Conservation (phyloP, 441 rosid species). For the Gossypium davidsonii region DNA sequence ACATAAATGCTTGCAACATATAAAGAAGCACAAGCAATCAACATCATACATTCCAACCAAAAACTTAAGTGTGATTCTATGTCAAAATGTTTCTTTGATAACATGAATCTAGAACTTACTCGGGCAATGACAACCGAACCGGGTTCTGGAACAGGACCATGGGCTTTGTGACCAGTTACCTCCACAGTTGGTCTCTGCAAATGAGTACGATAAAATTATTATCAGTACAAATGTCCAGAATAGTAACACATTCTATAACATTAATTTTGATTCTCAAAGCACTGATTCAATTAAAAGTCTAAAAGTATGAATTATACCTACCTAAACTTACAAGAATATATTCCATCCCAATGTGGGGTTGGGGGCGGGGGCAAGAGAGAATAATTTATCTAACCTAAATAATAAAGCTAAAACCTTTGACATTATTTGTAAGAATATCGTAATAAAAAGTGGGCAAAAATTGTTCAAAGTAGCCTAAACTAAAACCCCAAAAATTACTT, state of each 20-base stretch:
- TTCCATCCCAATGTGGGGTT: not conserved
- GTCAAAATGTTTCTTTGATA: not conserved
- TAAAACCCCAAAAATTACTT: not conserved
- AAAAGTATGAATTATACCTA: not conserved
- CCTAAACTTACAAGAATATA: constrained; percentile 2
- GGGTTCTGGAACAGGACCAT: constrained; percentile 73
- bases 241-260: not conserved
- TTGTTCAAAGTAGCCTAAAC: not conserved
- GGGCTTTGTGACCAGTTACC: constrained; percentile 76
- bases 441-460: not conserved
- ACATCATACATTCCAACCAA: not conserved
- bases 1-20: not conserved
- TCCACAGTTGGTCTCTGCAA: constrained; percentile 66
- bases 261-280: not conserved
- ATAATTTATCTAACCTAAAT: not conserved
- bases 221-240: not conserved
- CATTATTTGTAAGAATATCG: not conserved
- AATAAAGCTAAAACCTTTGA: not conserved
- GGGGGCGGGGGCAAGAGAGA: not conserved
- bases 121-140: constrained; percentile 74
- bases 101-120: constrained; percentile 34
- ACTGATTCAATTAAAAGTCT: not conserved
- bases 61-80: not conserved
- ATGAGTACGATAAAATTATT: constrained; percentile 7
- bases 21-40: not conserved